Conservation (phyloP, 2,329 filamentous ascomycete genomes). For the Sclerotinia borealis region DNA sequence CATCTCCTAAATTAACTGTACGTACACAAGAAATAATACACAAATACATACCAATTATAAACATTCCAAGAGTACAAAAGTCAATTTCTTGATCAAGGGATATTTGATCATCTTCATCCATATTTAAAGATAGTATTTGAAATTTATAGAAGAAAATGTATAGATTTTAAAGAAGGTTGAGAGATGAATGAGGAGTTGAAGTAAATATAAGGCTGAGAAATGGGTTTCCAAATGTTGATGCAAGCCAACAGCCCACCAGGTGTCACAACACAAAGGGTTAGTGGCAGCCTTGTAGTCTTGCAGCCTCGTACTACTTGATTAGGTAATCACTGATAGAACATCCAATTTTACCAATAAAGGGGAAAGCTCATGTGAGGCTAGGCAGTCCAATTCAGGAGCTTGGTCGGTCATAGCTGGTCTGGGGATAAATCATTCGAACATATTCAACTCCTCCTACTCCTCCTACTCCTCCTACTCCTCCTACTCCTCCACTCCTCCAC, state of each 20-base stretch:
- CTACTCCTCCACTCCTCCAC: neutral
- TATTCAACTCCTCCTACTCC: neutral
- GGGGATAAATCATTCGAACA: too few species aligned
- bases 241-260: neutral
- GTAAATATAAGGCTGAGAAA: neutral
- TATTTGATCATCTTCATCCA: slow-evolving; percentile 21
- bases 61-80: slow-evolving; percentile 67
- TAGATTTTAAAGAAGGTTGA: neutral
- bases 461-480: neutral
- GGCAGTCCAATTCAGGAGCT: too few species aligned
- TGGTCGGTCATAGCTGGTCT: too few species aligned
- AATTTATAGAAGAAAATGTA: neutral
- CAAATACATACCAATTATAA: slow-evolving; percentile 59
- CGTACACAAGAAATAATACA: neutral
- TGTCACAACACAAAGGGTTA: neutral
- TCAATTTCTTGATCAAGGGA: slow-evolving; percentile 44
- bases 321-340: too few species aligned
- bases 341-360: too few species aligned
- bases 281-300: neutral
- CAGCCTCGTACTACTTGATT: neutral
- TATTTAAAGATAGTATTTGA: neutral
- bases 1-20: neutral
- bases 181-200: neutral
- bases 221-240: too few species aligned
- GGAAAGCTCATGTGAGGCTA: too few species aligned